Conservation (phyloP, 352 stramenopile species). For the Phytophthora citricola region DNA sequence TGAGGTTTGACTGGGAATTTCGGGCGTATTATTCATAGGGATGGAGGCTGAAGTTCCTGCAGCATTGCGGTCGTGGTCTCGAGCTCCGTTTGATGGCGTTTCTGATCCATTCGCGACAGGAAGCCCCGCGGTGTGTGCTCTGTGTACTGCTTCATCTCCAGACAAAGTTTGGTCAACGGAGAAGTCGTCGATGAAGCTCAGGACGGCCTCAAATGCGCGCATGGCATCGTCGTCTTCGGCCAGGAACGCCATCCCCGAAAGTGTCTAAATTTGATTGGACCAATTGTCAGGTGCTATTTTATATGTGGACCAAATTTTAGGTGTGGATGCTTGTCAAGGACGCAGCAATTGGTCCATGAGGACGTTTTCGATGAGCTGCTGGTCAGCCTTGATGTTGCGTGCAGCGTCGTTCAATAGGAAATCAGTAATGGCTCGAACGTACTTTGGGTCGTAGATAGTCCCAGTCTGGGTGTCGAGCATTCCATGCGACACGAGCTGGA, state of each 20-base stretch:
- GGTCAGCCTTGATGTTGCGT: constrained; percentile 44
- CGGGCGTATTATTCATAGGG: not conserved
- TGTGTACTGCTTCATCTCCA: not conserved
- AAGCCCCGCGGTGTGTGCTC: not conserved
- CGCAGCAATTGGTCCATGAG: constrained; percentile 45
- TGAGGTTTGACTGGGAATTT: not conserved
- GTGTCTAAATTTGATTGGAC: not conserved
- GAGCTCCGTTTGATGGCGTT: constrained; percentile 6
- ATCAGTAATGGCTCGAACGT: constrained; percentile 50
- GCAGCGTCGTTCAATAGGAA: constrained; percentile 50
- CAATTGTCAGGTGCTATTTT: constrained; percentile 2
- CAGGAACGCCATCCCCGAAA: constrained; percentile 22
- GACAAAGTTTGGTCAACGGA: constrained; percentile 1
- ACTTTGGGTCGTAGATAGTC: constrained; percentile 39
- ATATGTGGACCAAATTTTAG: constrained; percentile 11
- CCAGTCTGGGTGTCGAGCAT: constrained; percentile 51
- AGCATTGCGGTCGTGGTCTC: not conserved
- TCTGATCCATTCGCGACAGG: constrained; percentile 13
- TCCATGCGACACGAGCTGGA: constrained; percentile 59
- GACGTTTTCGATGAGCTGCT: constrained; percentile 62
- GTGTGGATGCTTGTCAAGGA: constrained; percentile 7
- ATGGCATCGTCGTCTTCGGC: constrained; percentile 29
- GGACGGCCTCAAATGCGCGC: constrained; percentile 29
- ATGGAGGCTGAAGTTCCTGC: too few relatives aligned
- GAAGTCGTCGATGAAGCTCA: constrained; percentile 34